These are phyloP conservation scores for Stylonectria norvegica DNA, from an alignment of 2,329 filamentous ascomycete species.

Conservation along the genomic window DNA sequence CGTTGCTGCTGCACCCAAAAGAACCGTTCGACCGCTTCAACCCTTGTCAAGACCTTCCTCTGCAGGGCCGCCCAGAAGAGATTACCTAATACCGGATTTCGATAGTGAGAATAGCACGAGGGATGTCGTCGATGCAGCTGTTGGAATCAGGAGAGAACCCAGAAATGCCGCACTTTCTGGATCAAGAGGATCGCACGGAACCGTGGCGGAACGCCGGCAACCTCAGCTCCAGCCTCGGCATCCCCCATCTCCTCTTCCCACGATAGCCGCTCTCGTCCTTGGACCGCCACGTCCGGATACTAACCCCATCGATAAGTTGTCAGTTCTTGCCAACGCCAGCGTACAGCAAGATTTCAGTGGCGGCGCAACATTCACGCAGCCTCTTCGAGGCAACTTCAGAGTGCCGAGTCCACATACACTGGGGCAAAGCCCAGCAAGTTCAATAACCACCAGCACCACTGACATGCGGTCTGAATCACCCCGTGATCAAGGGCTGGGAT, in stretches of 20 bases:
- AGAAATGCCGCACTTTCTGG: slow-evolving; percentile 9
- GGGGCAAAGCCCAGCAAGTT: too few relatives aligned
- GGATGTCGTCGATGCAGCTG: slow-evolving; percentile 26
- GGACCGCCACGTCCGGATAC: slow-evolving; percentile 21
- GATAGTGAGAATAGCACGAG: slow-evolving; percentile 22
- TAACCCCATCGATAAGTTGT: slow-evolving; percentile 32
- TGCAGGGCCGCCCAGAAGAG: slow-evolving; percentile 13
- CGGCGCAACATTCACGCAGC: too few relatives aligned
- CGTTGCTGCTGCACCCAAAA: slow-evolving; percentile 14
- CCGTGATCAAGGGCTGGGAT: too few relatives aligned
- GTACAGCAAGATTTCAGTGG: slow-evolving; percentile 28
- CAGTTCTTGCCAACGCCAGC: slow-evolving; percentile 39
- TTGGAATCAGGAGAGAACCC: slow-evolving; percentile 25
- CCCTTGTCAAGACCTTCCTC: slow-evolving; percentile 20
- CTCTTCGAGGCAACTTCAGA: too few relatives aligned
- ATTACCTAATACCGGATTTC: slow-evolving; percentile 11
- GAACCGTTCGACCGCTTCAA: slow-evolving; percentile 11
- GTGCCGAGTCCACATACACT: too few relatives aligned
- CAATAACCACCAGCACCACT: too few relatives aligned
- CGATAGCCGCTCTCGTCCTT: slow-evolving; percentile 22
- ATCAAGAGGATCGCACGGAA: too few relatives aligned
- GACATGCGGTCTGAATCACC: too few relatives aligned
- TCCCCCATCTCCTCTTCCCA: slow-evolving; percentile 16
- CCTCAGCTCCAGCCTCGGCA: slow-evolving; percentile 21
- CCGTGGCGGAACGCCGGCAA: slow-evolving; percentile 19